phyloP scores from a whole-genome alignment of 108 stramenopile genomes.

The Aurantiochytrium sp. region DNA sequence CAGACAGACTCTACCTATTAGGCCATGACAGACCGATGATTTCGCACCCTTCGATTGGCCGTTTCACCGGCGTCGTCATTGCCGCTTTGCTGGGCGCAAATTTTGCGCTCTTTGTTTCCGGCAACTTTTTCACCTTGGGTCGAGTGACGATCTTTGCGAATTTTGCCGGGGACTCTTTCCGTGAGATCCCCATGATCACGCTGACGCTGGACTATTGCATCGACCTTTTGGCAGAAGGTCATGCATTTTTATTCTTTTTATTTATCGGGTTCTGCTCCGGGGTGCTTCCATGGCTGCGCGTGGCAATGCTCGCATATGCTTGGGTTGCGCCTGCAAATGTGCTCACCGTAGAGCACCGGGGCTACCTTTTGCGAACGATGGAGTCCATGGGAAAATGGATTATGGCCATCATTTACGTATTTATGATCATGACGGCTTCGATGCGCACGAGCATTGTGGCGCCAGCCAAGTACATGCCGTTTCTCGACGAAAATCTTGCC shows the following conservation, averaged over 20 bases:
- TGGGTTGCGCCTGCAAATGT: constrained; percentile 9
- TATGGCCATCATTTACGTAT: not conserved
- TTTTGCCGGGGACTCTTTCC: not conserved
- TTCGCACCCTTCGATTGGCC: not conserved
- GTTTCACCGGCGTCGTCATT: not conserved
- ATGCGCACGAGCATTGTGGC: not conserved
- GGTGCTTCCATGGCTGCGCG: not conserved
- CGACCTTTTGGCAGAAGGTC: not conserved
- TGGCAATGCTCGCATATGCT: not conserved
- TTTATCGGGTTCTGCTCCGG: constrained; percentile 15
- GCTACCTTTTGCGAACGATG: not conserved
- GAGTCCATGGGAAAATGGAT: not conserved
- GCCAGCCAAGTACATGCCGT: not conserved
- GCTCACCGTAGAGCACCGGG: not conserved
- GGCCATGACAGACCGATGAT: not conserved
- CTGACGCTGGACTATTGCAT: constrained; percentile 11
- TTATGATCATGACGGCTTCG: not conserved
- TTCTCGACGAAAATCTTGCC: not conserved
- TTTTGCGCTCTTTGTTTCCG: not conserved
- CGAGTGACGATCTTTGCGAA: not conserved
- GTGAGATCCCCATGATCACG: not conserved
- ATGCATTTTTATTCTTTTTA: not conserved
- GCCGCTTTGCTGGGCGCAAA: not conserved
- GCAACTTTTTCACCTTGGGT: constrained; percentile 3
- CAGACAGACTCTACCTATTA: not conserved